Base-by-base conservation (phyloP, 2,329 filamentous ascomycete species). In the Chrysoporthe deuterocubensis region DNA sequence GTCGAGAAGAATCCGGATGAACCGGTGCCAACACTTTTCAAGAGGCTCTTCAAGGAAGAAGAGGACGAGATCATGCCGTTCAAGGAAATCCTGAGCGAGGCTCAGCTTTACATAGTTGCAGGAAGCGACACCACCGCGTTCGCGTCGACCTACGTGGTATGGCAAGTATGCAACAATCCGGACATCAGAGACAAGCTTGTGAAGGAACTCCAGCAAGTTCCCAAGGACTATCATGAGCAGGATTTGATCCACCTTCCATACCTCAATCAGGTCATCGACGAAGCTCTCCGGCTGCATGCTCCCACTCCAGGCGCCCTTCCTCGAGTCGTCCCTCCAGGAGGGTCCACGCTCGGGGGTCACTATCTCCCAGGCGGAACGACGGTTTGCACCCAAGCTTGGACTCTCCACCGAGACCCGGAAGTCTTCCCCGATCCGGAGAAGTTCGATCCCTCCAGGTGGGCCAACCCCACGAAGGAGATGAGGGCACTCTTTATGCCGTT, bases 81-180 rank as follows among this genome's bases (percentile, higher is more conserved):
- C 2, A 62, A 67, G 1, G 81, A 85, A 34, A 76, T 84, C 1
- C 66, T 72, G 3, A 70, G 72, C 18, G 80, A 84, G 58, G 83
- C 83, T 0, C 75, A 77, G 7, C 73, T 71, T 0, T 84, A 82
- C 69, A 85, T 87, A 58, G 67, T 83, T 4, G 85, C 84, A 1
- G 85, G 85, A 1, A 83, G 78, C 48, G 84, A 86, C 66, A 87
- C 85, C 0, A 86, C 84, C 0, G 81, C 84, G 0, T 77, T 79
- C 14, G 82, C 82, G 0, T 69, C 87, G 56, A 86, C 84, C 0
- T 86, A 85, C 66, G 73, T 84, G 0, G 71, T 81, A 6, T 85
- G 80, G 79, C 71, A 74, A 5, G 73, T 82, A 9, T 79, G 76
- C 63, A 69, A 71, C 6, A 67, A 75, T 18, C 75, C 77, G 0